These are phyloP conservation scores for Penicillium pancosmium DNA, from an alignment of 495 filamentous ascomycete species.

Conservation along the genomic window DNA sequence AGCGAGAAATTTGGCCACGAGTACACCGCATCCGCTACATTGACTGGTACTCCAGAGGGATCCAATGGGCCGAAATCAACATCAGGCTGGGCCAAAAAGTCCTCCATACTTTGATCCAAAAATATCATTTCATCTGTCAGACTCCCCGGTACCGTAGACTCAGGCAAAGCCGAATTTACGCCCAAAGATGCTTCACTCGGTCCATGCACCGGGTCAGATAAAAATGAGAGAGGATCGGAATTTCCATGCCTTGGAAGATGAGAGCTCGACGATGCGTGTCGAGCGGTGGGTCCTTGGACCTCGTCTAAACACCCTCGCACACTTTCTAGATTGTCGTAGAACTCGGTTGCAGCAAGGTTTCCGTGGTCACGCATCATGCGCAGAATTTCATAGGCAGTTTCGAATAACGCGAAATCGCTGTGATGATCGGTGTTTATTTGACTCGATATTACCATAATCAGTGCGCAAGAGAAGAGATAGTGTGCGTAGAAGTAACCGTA, in stretches of 20 bases:
- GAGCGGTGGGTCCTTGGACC: neutral
- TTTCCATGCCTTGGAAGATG: neutral
- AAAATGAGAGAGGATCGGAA: neutral
- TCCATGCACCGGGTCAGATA: neutral
- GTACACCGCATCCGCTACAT: slow-evolving; percentile 21
- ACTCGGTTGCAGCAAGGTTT: slow-evolving; percentile 36
- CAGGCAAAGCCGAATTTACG: slow-evolving; percentile 2
- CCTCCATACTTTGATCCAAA: slow-evolving; percentile 34
- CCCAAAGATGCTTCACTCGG: neutral
- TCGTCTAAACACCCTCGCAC: slow-evolving; percentile 21
- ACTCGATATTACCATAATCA: slow-evolving; percentile 37
- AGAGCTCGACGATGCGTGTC: neutral
- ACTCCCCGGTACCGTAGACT: slow-evolving; percentile 7
- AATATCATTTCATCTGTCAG: slow-evolving; percentile 32
- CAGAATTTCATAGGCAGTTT: slow-evolving; percentile 34
- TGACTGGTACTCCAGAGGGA: slow-evolving; percentile 20
- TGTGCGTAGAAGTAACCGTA: slow-evolving; percentile 41
- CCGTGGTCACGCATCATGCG: slow-evolving; percentile 32
- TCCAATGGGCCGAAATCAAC: slow-evolving; percentile 24
- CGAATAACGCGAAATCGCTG: slow-evolving; percentile 28
- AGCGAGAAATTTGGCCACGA: slow-evolving; percentile 28
- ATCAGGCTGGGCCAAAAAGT: slow-evolving; percentile 29
- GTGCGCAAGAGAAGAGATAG: slow-evolving; percentile 35
- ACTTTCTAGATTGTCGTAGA: slow-evolving; percentile 33
- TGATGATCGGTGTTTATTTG: slow-evolving; percentile 23